Percentiles rank a stretch among this genome's conserved stretches.
Conservation (phyloP, 352 stramenopile genomes). For the Peronospora destructor region DNA sequence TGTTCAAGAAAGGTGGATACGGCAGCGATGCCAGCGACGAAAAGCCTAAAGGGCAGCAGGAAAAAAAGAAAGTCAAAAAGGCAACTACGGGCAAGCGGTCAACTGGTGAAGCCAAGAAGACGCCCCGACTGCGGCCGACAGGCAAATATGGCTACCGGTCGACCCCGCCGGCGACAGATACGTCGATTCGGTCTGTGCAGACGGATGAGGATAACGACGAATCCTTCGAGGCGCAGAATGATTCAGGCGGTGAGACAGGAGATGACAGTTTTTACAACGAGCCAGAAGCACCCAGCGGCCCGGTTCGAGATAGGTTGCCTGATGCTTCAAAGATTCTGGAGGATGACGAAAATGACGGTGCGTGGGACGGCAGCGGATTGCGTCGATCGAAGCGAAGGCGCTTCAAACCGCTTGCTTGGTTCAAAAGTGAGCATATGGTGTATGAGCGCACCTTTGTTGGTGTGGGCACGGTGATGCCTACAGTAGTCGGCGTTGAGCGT, state of each 20-base stretch:
- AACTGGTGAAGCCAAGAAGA: slow-evolving; percentile 22
- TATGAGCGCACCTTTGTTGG: slow-evolving; percentile 77
- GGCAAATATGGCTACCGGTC: slow-evolving; percentile 51
- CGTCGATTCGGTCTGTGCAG: slow-evolving; percentile 37
- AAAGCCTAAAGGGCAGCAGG: slow-evolving; percentile 21
- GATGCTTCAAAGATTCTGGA: slow-evolving; percentile 36
- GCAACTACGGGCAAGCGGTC: slow-evolving; percentile 14
- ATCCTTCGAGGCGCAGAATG: slow-evolving; percentile 42
- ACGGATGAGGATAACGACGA: slow-evolving; percentile 57
- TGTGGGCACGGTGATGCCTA: slow-evolving; percentile 77
- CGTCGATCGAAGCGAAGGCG: slow-evolving; percentile 70
- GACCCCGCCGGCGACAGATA: slow-evolving; percentile 31
- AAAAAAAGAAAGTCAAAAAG: slow-evolving; percentile 34
- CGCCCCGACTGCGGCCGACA: slow-evolving; percentile 21
- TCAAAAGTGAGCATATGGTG: slow-evolving; percentile 83
- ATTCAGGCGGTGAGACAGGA: slow-evolving; percentile 40
- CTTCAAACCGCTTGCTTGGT: slow-evolving; percentile 84
- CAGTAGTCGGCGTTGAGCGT: slow-evolving; percentile 63
- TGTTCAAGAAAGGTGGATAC: slow-evolving; percentile 41
- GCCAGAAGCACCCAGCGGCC: slow-evolving; percentile 21
- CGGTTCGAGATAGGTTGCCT: slow-evolving; percentile 46
- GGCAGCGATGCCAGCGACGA: slow-evolving; percentile 29
- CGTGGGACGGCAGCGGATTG: slow-evolving; percentile 37
- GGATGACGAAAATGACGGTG: slow-evolving; percentile 20
- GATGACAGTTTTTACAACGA: slow-evolving; percentile 51